Base-by-base conservation (phyloP, 2,329 filamentous ascomycete genomes). In the Trichoderma atrobrunneum region DNA sequence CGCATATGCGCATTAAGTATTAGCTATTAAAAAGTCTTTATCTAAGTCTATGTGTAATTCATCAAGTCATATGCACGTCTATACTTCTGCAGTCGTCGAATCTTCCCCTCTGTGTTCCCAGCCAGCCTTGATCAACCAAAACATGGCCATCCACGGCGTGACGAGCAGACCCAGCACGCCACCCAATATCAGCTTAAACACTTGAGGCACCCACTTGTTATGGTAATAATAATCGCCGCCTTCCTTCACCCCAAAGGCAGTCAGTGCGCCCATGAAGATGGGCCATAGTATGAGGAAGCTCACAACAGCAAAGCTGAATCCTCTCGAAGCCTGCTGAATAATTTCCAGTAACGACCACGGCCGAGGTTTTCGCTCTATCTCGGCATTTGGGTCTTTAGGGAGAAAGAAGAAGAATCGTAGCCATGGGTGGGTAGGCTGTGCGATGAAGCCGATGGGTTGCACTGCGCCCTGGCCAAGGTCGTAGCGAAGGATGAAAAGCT, bases 61-160 rank as follows among this genome's bases (percentile, higher is more conserved):
- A n/a, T 69, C 32, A 14, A 26, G 18, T 21, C 12, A 18, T 30
- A 26, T 21, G 12, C 66, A 34, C 7, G 5, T 14, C 59, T 43
- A 60, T 34, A 61, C 66, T n/a, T 61, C 56, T 8, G 28, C 36
- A 51, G n/a, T 18, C n/a, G 10, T 21, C 0, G n/a, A 2, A 8
- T n/a, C 7, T 10, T n/a, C 34, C 36, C 32, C 34, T 21, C 11
- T 43, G 21, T 51, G 16, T 21, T 69, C 66, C 66, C 66, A 69
- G 14, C 66, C 66, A 48, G 66, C 66, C 28, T 69, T 69, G 2
- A 61, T 21, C 54, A 69, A n/a, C 66, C 66, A 69, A 36, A 69
- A 69, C 66, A 69, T 69, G 3, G 66, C 66, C 66, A 69, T 69
- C 26, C 59, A 39, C 14, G 66, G 66, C 10, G 66, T 69, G 2